A percentile compares a stretch with the other conserved stretches of the same genome.
Conservation (phyloP, 768 basidiomycete genomes). For the Boletus eberwhitei region DNA sequence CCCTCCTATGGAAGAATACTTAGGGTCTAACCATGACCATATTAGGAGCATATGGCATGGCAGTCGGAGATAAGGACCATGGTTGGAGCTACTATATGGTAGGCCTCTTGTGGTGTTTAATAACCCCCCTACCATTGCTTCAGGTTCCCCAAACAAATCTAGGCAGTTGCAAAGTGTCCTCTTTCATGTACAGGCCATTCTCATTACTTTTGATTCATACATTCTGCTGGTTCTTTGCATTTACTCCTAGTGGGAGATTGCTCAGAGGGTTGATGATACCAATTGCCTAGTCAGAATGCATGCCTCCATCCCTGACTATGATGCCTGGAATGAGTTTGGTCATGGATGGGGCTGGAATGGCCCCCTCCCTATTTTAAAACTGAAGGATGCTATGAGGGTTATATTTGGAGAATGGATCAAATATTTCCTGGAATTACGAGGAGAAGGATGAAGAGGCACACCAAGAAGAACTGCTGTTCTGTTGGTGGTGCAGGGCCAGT, state of each 20-base stretch:
- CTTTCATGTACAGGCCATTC: slow-evolving; percentile 4
- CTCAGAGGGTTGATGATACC: slow-evolving; percentile 20
- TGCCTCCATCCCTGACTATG: slow-evolving; percentile 17
- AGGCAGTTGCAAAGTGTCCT: not conserved
- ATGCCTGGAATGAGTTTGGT: slow-evolving; percentile 17
- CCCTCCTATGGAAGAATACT: not conserved
- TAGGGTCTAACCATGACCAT: too few species aligned
- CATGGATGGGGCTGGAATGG: slow-evolving; percentile 15
- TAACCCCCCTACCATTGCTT: not conserved
- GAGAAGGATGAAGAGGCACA: slow-evolving; percentile 11
- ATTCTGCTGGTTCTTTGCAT: not conserved
- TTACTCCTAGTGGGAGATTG: slow-evolving; percentile 10
- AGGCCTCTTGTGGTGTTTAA: not conserved
- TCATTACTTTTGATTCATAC: too few species aligned
- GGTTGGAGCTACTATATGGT: slow-evolving; percentile 18
- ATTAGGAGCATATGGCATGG: too few species aligned
- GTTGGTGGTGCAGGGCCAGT: slow-evolving; percentile 9
- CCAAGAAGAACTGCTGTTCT: slow-evolving; percentile 2
- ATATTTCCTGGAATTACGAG: slow-evolving; percentile 12
- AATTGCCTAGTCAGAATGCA: slow-evolving; percentile 19
- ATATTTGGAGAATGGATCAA: slow-evolving; percentile 5
- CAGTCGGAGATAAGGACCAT: too few species aligned
- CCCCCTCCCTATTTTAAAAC: slow-evolving; percentile 17
- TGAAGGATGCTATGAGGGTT: slow-evolving; percentile 7
- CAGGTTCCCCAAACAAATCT: slow-evolving; percentile 16